phyloP scores from a whole-genome alignment of 805 yeast species.

The Ogataea naganishii region DNA sequence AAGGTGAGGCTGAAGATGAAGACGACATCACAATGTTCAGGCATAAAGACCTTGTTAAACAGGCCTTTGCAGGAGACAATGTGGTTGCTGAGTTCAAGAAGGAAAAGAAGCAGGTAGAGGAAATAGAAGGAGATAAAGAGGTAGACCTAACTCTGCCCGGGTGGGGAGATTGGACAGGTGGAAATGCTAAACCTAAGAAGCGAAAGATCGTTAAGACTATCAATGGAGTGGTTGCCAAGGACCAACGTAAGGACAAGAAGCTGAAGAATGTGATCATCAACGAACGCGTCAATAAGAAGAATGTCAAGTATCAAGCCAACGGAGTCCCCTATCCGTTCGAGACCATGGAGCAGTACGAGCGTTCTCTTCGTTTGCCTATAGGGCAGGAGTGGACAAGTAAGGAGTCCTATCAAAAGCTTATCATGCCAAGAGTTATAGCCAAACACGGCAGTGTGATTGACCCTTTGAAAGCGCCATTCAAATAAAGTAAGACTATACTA shows the following conservation, averaged over 20 bases:
- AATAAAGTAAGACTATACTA: too few relatives aligned
- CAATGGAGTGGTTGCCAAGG: conserved; percentile 65
- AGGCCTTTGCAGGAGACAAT: conserved; percentile 97
- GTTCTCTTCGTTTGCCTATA: conserved; percentile 88
- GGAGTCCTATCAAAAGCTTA: conserved; percentile 75
- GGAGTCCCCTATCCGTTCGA: conserved; percentile 96
- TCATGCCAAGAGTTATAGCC: conserved; percentile 81
- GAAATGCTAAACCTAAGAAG: conserved; percentile 36
- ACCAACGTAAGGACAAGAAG: conserved; percentile 71
- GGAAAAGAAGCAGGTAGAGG: conserved; percentile 60
- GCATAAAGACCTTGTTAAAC: conserved; percentile 73
- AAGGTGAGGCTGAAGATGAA: conserved; percentile 36
- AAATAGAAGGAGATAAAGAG: conserved; percentile 81
- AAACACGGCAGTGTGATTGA: conserved; percentile 87
- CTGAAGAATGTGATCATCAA: conserved; percentile 80
- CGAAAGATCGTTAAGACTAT: conserved; percentile 61
- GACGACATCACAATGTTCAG: conserved; percentile 48
- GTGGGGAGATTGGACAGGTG: conserved; percentile 98
- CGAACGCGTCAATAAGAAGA: conserved; percentile 79
- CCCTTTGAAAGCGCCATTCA: conserved; percentile 83
- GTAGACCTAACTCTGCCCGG: conserved; percentile 87
- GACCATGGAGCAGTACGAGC: conserved; percentile 88
- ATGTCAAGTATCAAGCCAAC: conserved; percentile 73
- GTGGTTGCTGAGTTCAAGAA: conserved; percentile 72
- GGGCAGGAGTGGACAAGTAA: conserved; percentile 96